Conservation (phyloP, 2,329 filamentous ascomycete genomes). For the Curvularia verruculosa region DNA sequence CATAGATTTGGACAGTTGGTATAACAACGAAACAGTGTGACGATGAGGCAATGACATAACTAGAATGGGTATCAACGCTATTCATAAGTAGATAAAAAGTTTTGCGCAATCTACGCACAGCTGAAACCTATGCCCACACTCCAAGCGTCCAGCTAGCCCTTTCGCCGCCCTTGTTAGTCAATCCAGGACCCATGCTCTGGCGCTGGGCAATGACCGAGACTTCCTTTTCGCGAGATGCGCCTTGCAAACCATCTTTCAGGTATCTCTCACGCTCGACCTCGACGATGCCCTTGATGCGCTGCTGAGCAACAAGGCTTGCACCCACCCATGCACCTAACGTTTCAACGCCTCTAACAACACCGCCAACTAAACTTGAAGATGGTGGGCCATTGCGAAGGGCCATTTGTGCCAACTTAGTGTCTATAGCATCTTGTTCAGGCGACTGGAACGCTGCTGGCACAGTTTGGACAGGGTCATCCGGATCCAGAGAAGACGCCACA, state of each 20-base stretch:
- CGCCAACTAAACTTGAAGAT: conserved; percentile 54
- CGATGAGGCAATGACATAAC: background rate
- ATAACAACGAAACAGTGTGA: background rate
- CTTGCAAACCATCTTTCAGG: conserved; percentile 68
- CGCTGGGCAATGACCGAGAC: conserved; percentile 63
- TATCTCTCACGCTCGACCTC: conserved; percentile 75
- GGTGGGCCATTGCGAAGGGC: conserved; percentile 51
- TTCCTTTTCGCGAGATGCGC: conserved; percentile 66
- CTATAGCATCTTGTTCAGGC: conserved; percentile 64
- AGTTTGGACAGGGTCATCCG: conserved; percentile 12
- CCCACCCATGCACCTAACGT: conserved; percentile 77
- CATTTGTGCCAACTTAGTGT: conserved; percentile 61
- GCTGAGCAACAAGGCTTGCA: conserved; percentile 70
- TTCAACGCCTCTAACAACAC: conserved; percentile 68
- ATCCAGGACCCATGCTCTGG: conserved; percentile 67
- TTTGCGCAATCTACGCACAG: background rate
- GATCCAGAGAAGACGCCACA: conserved; percentile 27
- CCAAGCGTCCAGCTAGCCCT: conserved; percentile 49
- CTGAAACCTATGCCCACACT: conserved; percentile 43
- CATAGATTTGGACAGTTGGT: background rate
- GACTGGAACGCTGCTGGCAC: conserved; percentile 51
- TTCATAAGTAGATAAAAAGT: conserved; percentile 1
- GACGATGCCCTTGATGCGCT: conserved; percentile 72
- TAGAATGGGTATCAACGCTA: conserved; percentile 19
- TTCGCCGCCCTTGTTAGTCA: conserved; percentile 39